Evolutionary conservation across 2,329 filamentous ascomycete genomes (phyloP), one percentile per base, ranked within the genome.

Genomic region (Ceratocystis alfenasii): DNA sequence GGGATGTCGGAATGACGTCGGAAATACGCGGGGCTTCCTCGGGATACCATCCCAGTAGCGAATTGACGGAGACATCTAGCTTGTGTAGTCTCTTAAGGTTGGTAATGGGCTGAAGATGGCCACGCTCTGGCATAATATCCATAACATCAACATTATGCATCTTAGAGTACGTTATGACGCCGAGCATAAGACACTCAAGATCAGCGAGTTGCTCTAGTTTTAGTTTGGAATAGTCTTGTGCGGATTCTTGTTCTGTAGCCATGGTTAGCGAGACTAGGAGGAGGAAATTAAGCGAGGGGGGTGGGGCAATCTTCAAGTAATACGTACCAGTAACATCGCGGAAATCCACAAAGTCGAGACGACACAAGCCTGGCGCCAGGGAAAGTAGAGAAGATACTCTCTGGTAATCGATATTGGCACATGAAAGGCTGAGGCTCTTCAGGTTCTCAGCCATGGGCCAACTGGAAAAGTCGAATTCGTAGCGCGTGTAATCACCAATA

Each of bases 21-120:
- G 63, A 33, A 17, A 67, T 65, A 41, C 63, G 55, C 28, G 66
- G 66, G 7, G 66, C 53, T 59, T 67, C 66, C 25, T 67, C 62
- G 10, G 66, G 66, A 36, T 67, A 65, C 55, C 62, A 62, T 46
- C 62, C 66, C 5, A 67, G 66, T 7, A 67, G 63, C 5, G 66
- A 67, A 8, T 65, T 48, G 3, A 67, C 30, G 2, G 66, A 62
- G 4, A 67, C 41, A 28, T 61, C 55, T 10, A 67, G 66, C 22
- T 61, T 67, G 53, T 67, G 66, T n/a, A 67, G 62, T 25, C 61
- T 33, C n/a, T 57, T 65, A 3, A 67, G 66, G 33, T 64, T 62
- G 44, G 55, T 62, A 30, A 67, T 62, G 45, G 66, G 62, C 45
- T 64, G 62, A 55, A 65, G 55, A 36, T 63, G 36, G 20, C 62